phyloP scores from a whole-genome alignment of 208 protist genomes.

The Leishmania major region DNA sequence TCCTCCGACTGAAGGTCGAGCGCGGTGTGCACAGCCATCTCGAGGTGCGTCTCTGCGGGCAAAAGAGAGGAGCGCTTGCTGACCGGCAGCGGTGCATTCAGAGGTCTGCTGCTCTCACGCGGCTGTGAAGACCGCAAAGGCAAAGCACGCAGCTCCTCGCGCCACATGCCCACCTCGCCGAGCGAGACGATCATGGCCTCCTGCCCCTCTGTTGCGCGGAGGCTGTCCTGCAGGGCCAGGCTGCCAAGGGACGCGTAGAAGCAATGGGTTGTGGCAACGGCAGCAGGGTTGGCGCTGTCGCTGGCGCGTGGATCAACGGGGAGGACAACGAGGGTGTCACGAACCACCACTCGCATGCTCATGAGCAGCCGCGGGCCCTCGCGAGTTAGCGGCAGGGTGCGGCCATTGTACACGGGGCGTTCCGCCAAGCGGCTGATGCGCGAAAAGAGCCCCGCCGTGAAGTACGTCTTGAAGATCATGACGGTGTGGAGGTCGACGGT shows the following conservation, averaged over 20 bases:
- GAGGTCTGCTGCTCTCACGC: not conserved
- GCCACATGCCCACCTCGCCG: constrained; percentile 60
- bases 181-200: constrained; percentile 74
- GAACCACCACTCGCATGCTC: constrained; percentile 66
- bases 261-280: constrained; percentile 13
- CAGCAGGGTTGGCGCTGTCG: not conserved
- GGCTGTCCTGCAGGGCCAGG: constrained; percentile 67
- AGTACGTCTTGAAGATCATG: constrained; percentile 76
- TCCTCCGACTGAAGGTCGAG: constrained; percentile 64
- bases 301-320: constrained; percentile 63
- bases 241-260: constrained; percentile 63
- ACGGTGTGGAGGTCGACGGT: constrained; percentile 73
- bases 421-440: constrained; percentile 47
- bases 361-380: constrained; percentile 69
- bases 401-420: constrained; percentile 81
- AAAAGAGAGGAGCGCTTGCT: constrained; percentile 38
- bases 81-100: not conserved
- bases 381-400: constrained; percentile 38
- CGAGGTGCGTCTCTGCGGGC: constrained; percentile 44
- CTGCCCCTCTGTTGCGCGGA: constrained; percentile 56
- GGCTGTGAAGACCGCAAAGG: not conserved
- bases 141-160: constrained; percentile 7
- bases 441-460: constrained; percentile 69
- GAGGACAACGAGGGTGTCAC: constrained; percentile 60
- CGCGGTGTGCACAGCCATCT: constrained; percentile 56